phyloP scores from a whole-genome alignment of 2,329 filamentous ascomycete genomes.

The Sarocladiaceae sp. region DNA sequence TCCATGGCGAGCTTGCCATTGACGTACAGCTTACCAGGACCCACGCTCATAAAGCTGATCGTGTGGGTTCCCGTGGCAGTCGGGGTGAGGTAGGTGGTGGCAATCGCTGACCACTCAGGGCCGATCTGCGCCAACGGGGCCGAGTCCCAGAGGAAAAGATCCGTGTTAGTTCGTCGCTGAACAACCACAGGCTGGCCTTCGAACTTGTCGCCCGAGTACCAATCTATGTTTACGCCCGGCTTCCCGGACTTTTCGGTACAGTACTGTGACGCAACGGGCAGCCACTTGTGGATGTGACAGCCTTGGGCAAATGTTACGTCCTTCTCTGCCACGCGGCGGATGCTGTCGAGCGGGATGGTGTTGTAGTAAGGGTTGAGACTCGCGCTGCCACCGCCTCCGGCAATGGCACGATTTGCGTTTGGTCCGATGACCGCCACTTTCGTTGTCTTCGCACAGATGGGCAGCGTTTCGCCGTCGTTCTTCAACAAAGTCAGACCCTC shows the following conservation, averaged over 20 bases:
- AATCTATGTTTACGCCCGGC: conserved; percentile 57
- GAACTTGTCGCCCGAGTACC: conserved; percentile 58
- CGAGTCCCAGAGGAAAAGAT: conserved; percentile 66
- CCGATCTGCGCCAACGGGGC: conserved; percentile 54
- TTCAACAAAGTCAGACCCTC: conserved; percentile 60
- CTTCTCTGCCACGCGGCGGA: conserved; percentile 45
- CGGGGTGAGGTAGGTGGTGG: conserved; percentile 53
- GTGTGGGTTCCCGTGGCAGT: conserved; percentile 56
- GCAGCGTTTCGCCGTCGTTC: conserved; percentile 53
- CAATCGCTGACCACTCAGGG: conserved; percentile 58
- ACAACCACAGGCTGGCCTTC: conserved; percentile 48
- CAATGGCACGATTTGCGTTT: conserved; percentile 61
- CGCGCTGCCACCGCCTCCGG: conserved; percentile 62
- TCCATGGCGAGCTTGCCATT: conserved; percentile 55
- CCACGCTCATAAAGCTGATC: conserved; percentile 62
- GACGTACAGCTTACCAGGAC: conserved; percentile 55
- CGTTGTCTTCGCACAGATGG: conserved; percentile 46
- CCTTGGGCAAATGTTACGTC: conserved; percentile 55
- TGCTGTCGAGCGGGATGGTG: conserved; percentile 55
- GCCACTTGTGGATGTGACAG: conserved; percentile 59
- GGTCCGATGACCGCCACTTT: conserved; percentile 62
- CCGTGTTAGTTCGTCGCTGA: conserved; percentile 56
- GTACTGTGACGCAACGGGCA: conserved; percentile 54
- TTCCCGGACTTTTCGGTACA: conserved; percentile 46
- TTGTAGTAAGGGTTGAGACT: conserved; percentile 64